Percentiles rank a stretch among this genome's conserved stretches.
These are phyloP conservation scores for Smallanthus sonchifolius DNA, from an alignment of 129 eudicot genomes.

Conservation along the genomic window DNA sequence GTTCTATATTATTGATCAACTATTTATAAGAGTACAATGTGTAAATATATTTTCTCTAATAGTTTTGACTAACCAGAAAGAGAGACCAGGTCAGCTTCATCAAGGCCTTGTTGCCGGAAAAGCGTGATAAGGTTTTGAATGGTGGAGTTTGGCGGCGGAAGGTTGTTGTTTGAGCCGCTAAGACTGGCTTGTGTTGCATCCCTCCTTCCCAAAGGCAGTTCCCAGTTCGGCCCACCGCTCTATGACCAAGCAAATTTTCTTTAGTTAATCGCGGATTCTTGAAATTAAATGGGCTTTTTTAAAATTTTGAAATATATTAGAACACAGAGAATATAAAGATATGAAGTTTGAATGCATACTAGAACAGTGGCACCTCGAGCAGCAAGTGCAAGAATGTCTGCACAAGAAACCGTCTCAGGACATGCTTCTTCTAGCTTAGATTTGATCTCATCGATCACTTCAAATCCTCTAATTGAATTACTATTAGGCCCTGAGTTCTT, in stretches of 20 bases:
- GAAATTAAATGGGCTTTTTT: neutral
- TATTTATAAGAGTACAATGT: too few relatives aligned
- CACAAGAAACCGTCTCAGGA: conserved; percentile 91
- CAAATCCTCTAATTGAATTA: conserved; percentile 81
- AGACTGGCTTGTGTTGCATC: conserved; percentile 81
- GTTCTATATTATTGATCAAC: too few relatives aligned
- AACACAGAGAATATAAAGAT: conserved; percentile 10
- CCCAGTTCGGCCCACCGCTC: conserved; percentile 98
- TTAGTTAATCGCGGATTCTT: neutral
- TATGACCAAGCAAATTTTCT: conserved; percentile 1
- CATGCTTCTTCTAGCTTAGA: conserved; percentile 72
- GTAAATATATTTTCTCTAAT: too few relatives aligned
- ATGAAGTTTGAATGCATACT: conserved; percentile 38
- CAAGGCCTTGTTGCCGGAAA: conserved; percentile 75
- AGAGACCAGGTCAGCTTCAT: conserved; percentile 74
- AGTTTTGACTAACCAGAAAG: conserved; percentile 63
- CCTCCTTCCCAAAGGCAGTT: conserved; percentile 82
- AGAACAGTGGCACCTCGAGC: conserved; percentile 80
- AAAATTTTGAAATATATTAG: neutral
- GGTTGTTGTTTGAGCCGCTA: conserved; percentile 52
- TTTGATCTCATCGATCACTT: conserved; percentile 86
- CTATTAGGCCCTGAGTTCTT: conserved; percentile 71
- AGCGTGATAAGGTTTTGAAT: conserved; percentile 51
- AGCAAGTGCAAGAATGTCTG: conserved; percentile 85
- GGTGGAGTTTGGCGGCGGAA: conserved; percentile 88